Evolutionary conservation across 2,329 filamentous ascomycete species (phyloP), one percentile per base, ranked within the genome.

Genomic region (Chaetomiaceae sp.): DNA sequence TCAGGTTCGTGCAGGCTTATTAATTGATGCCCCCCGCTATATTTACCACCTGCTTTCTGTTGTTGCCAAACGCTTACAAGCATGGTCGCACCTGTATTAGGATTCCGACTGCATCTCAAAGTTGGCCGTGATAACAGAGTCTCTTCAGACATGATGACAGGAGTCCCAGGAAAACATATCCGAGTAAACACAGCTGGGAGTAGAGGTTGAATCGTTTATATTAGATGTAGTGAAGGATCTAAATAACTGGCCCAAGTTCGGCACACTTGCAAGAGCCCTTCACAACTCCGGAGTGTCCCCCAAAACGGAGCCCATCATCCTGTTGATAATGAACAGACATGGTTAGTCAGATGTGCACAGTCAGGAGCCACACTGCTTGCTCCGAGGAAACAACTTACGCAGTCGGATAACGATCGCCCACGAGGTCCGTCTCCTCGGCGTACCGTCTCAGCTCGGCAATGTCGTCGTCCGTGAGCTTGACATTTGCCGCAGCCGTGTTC

Each of bases 401-500:
- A 12, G 35, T 3, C 17, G 35, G 35, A 38, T 38, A 38, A 13
- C 35, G 35, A 21, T 20, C 35, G 35, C 35, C 35, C 17, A 13
- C 3, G 19, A 38, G 16, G 4, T 38, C 17, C 17, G 35, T 38
- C 35, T 38, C 35, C 16, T 20, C 35, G 17, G 35, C 35, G 35
- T 20, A 20, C 35, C 19, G 35, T 21, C 35, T 38, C 35, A 38
- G 14, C 35, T 38, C 35, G 9, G 3, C 21, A 19, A 38, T 7
- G 4, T 38, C 35, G 17, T 38, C 35, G 10, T 38, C 35, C 9
- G 35, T 19, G 8, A 38, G 19, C 16, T 12, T 12, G 6, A 38
- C 35, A 20, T 38, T 9, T 21, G 35, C 17, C 35, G 35, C 16
- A 19, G 35, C 35, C 35, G 35, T 43, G 25, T 77, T 77, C 44